Base-by-base conservation (phyloP, 208 protist species). In the Trypanosoma rangeli region DNA sequence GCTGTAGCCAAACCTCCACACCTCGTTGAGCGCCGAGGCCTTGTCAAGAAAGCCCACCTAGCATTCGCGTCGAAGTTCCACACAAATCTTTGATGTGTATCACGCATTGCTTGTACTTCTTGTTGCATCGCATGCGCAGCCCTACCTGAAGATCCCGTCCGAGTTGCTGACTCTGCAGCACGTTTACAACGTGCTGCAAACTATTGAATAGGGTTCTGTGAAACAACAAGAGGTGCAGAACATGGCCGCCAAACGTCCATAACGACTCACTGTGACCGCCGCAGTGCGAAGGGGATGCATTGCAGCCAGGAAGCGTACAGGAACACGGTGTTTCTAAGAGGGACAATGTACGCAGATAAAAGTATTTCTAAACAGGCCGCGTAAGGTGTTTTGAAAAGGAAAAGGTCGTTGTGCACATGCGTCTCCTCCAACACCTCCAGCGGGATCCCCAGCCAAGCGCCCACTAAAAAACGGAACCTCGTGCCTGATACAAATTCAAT, bases 291-390 rank as follows among this genome's bases (percentile, higher is more conserved):
- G 7, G 18, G 15, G 15, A 28, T 60, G 7, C 37, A 31, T 15
- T 50, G 28, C 55, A 1, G 1, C 28, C 55, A 37, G n/a, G 20
- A 59, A 39, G 2, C 10, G 54, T 13, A n/a, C 26, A 65, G 57
- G 10, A 15, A 28, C 20, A 50, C 3, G 5, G 31, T 62, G 52
- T 75, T 75, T 39, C 59, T 75, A 37, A 75, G 62, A 55, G 70
- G 70, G 37, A 56, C 31, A 50, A 75, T 58, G 22, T 75, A 75
- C 26, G 62, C 70, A 31, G 53, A 64, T 13, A 66, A 28, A 28
- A 75, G 54, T 3, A 52, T 52, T 33, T 75, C 54, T 20, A 75
- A 22, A 24, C 37, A 65, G 5, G 61, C 70, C 24, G 62, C 31
- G 46, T 75, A 75, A n/a, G 62, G 37, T 10, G 29, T 42, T 39